Conservation (phyloP, 176 grass and related monocot species). For the Luzula sylvatica region DNA sequence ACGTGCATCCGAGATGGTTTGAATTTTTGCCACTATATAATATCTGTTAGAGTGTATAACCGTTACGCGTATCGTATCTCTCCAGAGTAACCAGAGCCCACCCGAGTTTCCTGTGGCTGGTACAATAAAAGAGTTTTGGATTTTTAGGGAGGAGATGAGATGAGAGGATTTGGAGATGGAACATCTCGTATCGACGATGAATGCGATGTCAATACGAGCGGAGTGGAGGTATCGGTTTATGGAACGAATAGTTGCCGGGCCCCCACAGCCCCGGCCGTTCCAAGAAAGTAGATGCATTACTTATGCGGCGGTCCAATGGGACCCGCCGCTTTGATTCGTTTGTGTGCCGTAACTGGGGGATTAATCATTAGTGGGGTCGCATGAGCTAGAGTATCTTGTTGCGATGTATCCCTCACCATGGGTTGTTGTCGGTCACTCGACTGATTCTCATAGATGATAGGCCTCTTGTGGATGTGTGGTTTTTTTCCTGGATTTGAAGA, state of each 20-base stretch:
- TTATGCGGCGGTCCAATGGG: background rate
- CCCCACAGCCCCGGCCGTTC: background rate
- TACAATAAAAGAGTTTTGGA: background rate
- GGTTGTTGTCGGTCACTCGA: too few species aligned
- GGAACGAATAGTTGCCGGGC: background rate
- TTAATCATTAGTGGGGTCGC: too few species aligned
- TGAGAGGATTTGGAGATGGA: background rate
- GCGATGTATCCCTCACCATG: too few species aligned
- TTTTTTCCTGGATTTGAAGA: too few species aligned
- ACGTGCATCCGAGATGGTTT: too few species aligned
- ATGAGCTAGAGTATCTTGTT: too few species aligned
- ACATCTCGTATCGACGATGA: background rate
- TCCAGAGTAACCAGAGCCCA: background rate
- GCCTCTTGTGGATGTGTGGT: too few species aligned
- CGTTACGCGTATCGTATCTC: background rate
- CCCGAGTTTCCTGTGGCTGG: background rate
- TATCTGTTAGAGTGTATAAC: too few species aligned
- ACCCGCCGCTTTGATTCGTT: too few species aligned
- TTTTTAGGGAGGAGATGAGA: background rate
- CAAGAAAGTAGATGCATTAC: background rate
- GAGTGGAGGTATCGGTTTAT: background rate
- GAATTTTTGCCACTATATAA: too few species aligned
- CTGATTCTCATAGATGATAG: too few species aligned
- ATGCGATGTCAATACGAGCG: background rate
- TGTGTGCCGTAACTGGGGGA: too few species aligned